Conservation (phyloP, 2,329 filamentous ascomycete genomes). For the Penicillium thymicola region DNA sequence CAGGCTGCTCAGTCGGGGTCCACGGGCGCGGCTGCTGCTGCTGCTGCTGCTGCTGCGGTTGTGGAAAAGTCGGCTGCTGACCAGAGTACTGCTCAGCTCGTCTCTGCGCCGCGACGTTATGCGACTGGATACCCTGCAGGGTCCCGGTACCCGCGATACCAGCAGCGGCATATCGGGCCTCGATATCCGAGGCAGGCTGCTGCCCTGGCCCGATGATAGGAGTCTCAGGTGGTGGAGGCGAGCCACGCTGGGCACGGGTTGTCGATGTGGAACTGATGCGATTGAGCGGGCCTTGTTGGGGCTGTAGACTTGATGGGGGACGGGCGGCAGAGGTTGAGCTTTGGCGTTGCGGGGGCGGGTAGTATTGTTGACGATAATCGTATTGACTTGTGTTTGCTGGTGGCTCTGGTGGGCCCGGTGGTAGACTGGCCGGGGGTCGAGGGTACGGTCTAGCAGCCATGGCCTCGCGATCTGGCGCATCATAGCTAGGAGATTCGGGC, state of each 20-base stretch:
- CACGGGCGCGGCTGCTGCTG: slow-evolving; percentile 62
- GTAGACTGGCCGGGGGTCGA: slow-evolving; percentile 30
- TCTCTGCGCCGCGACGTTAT: slow-evolving; percentile 79
- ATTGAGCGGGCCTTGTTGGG: slow-evolving; percentile 50
- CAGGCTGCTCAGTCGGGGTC: slow-evolving; percentile 91
- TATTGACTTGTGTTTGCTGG: slow-evolving; percentile 41
- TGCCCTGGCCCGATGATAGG: slow-evolving; percentile 71
- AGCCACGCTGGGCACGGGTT: slow-evolving; percentile 85
- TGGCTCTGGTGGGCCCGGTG: slow-evolving; percentile 34
- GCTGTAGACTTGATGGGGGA: slow-evolving; percentile 41
- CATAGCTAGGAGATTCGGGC: slow-evolving; percentile 75
- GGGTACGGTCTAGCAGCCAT: slow-evolving; percentile 67
- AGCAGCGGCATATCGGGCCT: slow-evolving; percentile 84
- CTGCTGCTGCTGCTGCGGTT: slow-evolving; percentile 33
- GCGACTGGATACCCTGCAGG: slow-evolving; percentile 67
- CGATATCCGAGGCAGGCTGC: slow-evolving; percentile 75
- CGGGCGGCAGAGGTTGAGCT: slow-evolving; percentile 24
- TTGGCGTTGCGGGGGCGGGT: slow-evolving; percentile 50
- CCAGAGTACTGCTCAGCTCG: slow-evolving; percentile 73
- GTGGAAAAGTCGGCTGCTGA: slow-evolving; percentile 39
- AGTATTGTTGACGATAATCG: slow-evolving; percentile 61
- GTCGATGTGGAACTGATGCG: slow-evolving; percentile 79
- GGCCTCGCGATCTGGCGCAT: slow-evolving; percentile 71
- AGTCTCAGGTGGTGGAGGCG: slow-evolving; percentile 91
- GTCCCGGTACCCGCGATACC: slow-evolving; percentile 85